These are phyloP conservation scores for Russula olivacea DNA, from an alignment of 768 basidiomycete genomes.

Conservation along the genomic window DNA sequence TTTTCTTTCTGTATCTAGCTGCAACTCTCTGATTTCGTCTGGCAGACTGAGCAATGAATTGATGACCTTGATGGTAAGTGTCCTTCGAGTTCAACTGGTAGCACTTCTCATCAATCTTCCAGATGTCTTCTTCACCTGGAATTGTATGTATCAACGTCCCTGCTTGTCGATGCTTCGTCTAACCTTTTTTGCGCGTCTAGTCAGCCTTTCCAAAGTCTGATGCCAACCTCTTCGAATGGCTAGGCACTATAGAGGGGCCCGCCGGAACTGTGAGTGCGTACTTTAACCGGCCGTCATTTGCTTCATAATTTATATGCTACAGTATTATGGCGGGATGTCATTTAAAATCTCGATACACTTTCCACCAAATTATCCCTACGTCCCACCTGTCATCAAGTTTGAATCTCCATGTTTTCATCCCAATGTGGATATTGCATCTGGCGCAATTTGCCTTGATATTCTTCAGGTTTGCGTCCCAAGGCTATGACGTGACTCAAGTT, in stretches of 20 bases:
- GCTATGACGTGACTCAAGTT: constrained; percentile 1
- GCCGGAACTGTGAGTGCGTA: constrained; percentile 55
- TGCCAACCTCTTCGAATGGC: constrained; percentile 84
- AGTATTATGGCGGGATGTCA: constrained; percentile 74
- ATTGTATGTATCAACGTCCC: constrained; percentile 49
- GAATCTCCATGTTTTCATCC: constrained; percentile 89
- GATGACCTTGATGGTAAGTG: constrained; percentile 79
- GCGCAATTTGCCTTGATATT: constrained; percentile 83
- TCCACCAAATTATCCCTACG: constrained; percentile 85
- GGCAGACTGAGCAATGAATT: constrained; percentile 72
- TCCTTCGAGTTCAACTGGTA: not conserved
- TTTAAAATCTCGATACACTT: constrained; percentile 84
- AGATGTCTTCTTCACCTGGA: constrained; percentile 89
- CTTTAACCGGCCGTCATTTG: not conserved
- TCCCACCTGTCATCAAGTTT: constrained; percentile 78
- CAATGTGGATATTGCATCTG: constrained; percentile 74
- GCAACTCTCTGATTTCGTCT: constrained; percentile 10
- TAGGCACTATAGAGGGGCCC: constrained; percentile 81
- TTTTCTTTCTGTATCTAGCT: constrained; percentile 16
- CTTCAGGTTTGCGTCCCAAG: constrained; percentile 50
- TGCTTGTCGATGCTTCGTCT: not conserved
- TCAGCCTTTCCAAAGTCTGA: constrained; percentile 88
- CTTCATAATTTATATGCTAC: constrained; percentile 12
- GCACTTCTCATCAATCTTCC: constrained; percentile 1
- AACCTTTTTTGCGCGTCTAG: constrained; percentile 34